These are phyloP conservation scores for Aegilops speltoides DNA, from an alignment of 176 grass and related monocot genomes.

Conservation along the genomic window DNA sequence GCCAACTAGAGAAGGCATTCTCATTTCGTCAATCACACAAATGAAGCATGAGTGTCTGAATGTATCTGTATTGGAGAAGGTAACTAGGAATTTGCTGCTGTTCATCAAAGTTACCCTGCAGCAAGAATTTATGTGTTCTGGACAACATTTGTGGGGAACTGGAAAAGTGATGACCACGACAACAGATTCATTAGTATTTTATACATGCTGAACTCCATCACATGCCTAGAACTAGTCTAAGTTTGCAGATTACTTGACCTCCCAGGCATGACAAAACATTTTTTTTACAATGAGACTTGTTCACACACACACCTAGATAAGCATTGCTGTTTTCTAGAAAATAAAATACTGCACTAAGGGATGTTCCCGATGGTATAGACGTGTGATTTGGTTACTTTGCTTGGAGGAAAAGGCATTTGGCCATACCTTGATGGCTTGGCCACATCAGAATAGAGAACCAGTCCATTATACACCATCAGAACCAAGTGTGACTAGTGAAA, in stretches of 20 bases:
- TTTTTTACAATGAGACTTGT: neutral
- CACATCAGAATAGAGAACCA: neutral
- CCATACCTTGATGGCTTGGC: slow-evolving; percentile 15
- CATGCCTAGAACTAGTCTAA: neutral
- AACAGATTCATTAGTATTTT: neutral
- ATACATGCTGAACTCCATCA: neutral
- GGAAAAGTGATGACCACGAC: neutral
- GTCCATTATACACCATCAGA: slow-evolving; percentile 4
- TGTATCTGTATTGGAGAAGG: neutral
- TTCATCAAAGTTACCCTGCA: neutral
- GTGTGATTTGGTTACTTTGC: neutral
- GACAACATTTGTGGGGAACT: neutral
- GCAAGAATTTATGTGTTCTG: neutral
- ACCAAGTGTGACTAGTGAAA: neutral
- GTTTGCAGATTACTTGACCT: neutral
- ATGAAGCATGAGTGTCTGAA: neutral
- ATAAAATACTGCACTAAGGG: neutral
- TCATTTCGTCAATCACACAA: neutral
- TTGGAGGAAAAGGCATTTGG: neutral
- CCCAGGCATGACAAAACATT: neutral
- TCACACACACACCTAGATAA: neutral
- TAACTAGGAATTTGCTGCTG: neutral
- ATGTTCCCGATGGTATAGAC: neutral
- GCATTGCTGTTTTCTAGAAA: neutral
- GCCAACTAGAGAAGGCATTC: neutral